Conservation (phyloP, 2,329 filamentous ascomycete genomes). For the Botrytis byssoidea region DNA sequence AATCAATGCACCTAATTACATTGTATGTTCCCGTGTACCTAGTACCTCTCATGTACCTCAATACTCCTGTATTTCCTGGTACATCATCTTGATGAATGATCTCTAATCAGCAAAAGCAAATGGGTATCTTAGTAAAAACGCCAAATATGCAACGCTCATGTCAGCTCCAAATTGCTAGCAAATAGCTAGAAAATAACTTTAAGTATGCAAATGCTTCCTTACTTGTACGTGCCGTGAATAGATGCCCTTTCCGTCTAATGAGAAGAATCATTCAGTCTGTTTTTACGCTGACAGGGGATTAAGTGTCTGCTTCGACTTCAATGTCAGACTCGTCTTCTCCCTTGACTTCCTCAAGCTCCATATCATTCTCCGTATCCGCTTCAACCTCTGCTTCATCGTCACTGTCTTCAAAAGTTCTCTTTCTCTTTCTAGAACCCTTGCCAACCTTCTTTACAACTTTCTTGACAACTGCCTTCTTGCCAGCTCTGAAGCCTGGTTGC, state of each 20-base stretch:
- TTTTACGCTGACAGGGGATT: neutral
- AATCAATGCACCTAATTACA: neutral
- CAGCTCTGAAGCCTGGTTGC: conserved; percentile 14
- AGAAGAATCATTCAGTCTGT: neutral
- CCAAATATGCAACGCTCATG: neutral
- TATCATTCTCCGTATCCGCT: neutral
- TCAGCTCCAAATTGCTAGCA: neutral
- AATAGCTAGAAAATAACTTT: neutral
- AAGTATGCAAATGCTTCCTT: neutral
- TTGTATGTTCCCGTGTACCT: neutral
- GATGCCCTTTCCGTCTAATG: too few species aligned
- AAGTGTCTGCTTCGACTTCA: neutral
- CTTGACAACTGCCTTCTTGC: conserved; percentile 3
- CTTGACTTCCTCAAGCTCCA: neutral
- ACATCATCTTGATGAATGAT: neutral
- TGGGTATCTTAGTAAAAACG: conserved; percentile 1
- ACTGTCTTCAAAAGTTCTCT: conserved; percentile 24
- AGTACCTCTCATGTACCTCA: too few species aligned
- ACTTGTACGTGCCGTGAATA: neutral
- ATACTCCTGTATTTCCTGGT: neutral
- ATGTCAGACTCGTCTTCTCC: neutral
- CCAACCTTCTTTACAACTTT: conserved; percentile 18
- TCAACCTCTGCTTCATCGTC: conserved; percentile 24
- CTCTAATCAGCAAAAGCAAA: neutral
- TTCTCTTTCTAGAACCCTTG: conserved; percentile 22